These are phyloP conservation scores for Marchantia polymorpha DNA, from an alignment of 225 moss, liverwort and hornwort genomes.

Conservation along the genomic window DNA sequence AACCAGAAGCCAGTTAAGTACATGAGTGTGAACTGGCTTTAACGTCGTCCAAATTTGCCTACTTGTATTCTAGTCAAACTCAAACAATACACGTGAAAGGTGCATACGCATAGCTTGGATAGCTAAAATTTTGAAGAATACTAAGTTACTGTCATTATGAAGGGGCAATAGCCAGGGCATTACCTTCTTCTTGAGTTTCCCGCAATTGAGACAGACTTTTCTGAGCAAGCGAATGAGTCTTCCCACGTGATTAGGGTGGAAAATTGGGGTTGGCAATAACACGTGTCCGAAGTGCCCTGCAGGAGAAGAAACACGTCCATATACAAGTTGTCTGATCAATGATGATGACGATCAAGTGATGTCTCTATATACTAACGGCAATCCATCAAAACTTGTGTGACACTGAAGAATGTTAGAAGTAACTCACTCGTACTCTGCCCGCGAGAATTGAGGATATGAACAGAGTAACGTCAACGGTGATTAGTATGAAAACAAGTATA, in stretches of 20 bases:
- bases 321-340: not conserved
- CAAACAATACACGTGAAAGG: too few relatives aligned
- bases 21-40: not conserved
- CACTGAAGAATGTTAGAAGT: too few relatives aligned
- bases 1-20: not conserved
- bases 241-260: conserved; percentile 39
- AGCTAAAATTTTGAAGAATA: not conserved
- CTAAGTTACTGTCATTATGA: not conserved
- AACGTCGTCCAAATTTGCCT: too few relatives aligned
- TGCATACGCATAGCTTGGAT: too few relatives aligned
- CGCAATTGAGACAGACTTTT: conserved; percentile 47
- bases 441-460: too few relatives aligned
- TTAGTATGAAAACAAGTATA: too few relatives aligned
- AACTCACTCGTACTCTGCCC: too few relatives aligned
- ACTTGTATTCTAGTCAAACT: too few relatives aligned
- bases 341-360: too few relatives aligned
- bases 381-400: too few relatives aligned
- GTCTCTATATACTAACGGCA: too few relatives aligned
- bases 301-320: not conserved
- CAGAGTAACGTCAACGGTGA: too few relatives aligned
- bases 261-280: conserved; percentile 34
- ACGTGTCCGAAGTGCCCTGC: conserved; percentile 46
- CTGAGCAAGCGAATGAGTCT: conserved; percentile 30
- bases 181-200: conserved; percentile 36
- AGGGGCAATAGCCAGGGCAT: not conserved